Conservation (phyloP, 2,329 filamentous ascomycete genomes). For the Monosporascus sp. region DNA sequence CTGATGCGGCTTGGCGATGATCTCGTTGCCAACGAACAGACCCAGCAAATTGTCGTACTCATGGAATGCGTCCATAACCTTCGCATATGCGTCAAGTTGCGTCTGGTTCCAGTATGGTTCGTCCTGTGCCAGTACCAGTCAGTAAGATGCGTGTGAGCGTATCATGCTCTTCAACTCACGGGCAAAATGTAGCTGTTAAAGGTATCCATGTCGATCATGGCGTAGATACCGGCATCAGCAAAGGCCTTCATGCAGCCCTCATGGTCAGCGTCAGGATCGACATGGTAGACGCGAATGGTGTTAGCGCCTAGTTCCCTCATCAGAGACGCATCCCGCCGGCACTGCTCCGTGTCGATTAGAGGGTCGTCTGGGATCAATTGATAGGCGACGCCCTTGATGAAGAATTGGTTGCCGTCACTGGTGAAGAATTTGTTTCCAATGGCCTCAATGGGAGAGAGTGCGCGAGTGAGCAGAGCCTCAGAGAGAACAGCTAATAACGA, state of each 20-base stretch:
- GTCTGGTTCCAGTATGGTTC: conserved; percentile 66
- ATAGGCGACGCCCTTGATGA: conserved; percentile 77
- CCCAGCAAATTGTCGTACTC: conserved; percentile 75
- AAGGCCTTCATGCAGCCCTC: conserved; percentile 76
- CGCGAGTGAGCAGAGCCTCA: conserved; percentile 28
- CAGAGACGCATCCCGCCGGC: conserved; percentile 64
- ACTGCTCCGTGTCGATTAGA: conserved; percentile 69
- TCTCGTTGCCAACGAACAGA: conserved; percentile 86
- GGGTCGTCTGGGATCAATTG: conserved; percentile 62
- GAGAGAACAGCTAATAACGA: conserved; percentile 28
- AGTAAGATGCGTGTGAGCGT: background rate
- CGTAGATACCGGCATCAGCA: conserved; percentile 73
- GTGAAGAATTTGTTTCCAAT: conserved; percentile 83
- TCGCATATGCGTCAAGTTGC: conserved; percentile 62
- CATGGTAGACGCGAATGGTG: conserved; percentile 82
- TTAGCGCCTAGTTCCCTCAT: conserved; percentile 81
- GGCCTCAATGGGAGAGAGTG: conserved; percentile 43
- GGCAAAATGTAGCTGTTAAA: conserved; percentile 64
- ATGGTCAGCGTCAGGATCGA: conserved; percentile 67
- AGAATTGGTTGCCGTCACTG: conserved; percentile 75
- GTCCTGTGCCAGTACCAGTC: conserved; percentile 32
- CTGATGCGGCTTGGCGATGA: conserved; percentile 59
- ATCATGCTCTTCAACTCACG: conserved; percentile 30
- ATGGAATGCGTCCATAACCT: conserved; percentile 73
- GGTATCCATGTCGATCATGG: conserved; percentile 78